Evolutionary conservation across 805 yeast species (phyloP).

Genomic region (Cyberlindnera sargentensis): DNA sequence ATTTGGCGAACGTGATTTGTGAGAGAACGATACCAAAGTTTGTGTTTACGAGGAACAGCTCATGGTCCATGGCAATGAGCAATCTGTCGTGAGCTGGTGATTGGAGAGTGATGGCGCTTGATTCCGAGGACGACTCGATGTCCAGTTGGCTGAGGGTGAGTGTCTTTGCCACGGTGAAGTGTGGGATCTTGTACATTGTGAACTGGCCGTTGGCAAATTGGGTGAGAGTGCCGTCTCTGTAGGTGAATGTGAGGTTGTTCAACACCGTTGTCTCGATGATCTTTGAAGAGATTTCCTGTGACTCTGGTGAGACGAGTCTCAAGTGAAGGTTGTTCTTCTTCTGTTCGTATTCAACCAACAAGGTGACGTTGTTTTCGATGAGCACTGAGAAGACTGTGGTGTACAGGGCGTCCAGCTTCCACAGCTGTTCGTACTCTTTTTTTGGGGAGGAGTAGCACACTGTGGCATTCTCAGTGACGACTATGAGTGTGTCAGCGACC

Average conservation of each 20-base stretch:
- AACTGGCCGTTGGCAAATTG: slow-evolving; percentile 14
- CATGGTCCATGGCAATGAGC: slow-evolving; percentile 17
- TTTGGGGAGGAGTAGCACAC: slow-evolving; percentile 3
- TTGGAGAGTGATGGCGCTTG: slow-evolving; percentile 8
- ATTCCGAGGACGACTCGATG: neutral
- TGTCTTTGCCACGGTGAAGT: slow-evolving; percentile 15
- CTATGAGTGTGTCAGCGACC: slow-evolving; percentile 2
- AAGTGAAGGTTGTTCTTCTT: slow-evolving; percentile 16
- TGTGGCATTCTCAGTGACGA: slow-evolving; percentile 10
- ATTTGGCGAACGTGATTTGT: slow-evolving; percentile 12
- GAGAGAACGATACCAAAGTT: slow-evolving; percentile 23
- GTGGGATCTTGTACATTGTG: slow-evolving; percentile 18
- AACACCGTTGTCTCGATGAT: slow-evolving; percentile 14
- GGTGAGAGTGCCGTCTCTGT: slow-evolving; percentile 16
- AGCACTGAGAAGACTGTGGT: slow-evolving; percentile 9
- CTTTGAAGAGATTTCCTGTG: slow-evolving; percentile 21
- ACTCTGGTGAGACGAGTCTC: slow-evolving; percentile 12
- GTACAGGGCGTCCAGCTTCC: slow-evolving; percentile 15
- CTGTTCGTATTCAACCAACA: slow-evolving; percentile 10
- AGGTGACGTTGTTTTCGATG: slow-evolving; percentile 14
- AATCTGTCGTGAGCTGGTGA: slow-evolving; percentile 24
- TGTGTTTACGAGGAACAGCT: slow-evolving; percentile 32
- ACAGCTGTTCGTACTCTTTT: slow-evolving; percentile 4
- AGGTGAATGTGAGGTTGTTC: slow-evolving; percentile 10
- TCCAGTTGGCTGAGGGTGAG: slow-evolving; percentile 3